Evolutionary conservation across 2,329 filamentous ascomycete species (phyloP).

Genomic region (Botryotinia narcissicola): DNA sequence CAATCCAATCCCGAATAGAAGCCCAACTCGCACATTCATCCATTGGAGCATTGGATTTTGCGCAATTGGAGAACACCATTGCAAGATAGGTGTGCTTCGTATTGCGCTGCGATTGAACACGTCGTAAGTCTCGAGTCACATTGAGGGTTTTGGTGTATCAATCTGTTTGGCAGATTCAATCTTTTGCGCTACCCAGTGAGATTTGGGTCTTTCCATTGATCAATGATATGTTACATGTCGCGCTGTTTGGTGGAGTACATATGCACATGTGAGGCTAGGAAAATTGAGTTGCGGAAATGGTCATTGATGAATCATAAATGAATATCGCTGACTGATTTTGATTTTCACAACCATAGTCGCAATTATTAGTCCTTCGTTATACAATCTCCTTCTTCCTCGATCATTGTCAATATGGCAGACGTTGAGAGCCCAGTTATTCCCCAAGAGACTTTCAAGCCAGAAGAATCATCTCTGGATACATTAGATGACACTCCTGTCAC

Average conservation of each 20-base stretch:
- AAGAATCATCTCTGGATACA: background rate
- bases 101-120: conserved; percentile 16
- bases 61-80: background rate
- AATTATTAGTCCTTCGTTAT: conserved; percentile 16
- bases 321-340: conserved; percentile 14
- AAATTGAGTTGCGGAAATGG: conserved; percentile 4
- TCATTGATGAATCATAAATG: conserved; percentile 10
- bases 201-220: conserved; percentile 14
- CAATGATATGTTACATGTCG: conserved; percentile 15
- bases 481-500: conserved; percentile 7
- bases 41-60: background rate
- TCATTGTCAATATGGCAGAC: conserved; percentile 20
- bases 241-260: conserved; percentile 13
- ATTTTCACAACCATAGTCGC: conserved; percentile 16
- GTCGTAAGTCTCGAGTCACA: conserved; percentile 20
- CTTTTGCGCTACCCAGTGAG: conserved; percentile 13
- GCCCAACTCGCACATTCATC: conserved; percentile 15
- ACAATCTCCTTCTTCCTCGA: conserved; percentile 7
- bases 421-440: conserved; percentile 5
- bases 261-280: conserved; percentile 17
- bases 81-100: background rate
- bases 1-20: background rate
- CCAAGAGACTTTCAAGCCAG: conserved; percentile 1
- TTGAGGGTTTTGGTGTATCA: conserved; percentile 9
- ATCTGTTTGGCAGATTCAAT: background rate